phyloP scores from a whole-genome alignment of 129 eudicot genomes.

The Silybum marianum region DNA sequence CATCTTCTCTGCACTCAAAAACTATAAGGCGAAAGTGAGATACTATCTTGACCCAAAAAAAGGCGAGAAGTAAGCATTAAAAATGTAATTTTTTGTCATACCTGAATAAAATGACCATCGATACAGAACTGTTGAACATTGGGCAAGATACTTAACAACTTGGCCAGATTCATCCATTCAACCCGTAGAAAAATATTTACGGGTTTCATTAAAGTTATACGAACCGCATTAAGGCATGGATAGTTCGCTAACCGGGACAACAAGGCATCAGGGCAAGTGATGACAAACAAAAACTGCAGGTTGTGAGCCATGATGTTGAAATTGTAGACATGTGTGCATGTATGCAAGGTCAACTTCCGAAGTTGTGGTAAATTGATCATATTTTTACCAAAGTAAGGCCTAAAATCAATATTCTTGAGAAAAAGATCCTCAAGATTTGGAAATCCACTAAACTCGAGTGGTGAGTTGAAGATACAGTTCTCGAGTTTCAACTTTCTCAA shows the following conservation, averaged over 20 bases:
- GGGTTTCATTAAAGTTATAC: neutral
- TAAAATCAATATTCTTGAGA: neutral
- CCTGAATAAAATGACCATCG: conserved; percentile 15
- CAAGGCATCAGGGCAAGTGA: conserved; percentile 11
- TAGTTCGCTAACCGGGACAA: conserved; percentile 2
- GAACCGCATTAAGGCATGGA: neutral
- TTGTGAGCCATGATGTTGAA: conserved; percentile 17
- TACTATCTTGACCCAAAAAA: neutral
- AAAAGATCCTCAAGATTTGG: neutral
- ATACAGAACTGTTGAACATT: neutral
- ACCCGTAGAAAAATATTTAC: neutral
- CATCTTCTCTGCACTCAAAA: neutral
- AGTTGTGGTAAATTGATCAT: conserved; percentile 18
- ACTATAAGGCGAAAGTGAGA: neutral
- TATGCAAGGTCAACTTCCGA: neutral
- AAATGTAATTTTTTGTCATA: neutral
- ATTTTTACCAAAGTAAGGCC: neutral
- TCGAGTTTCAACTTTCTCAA: neutral
- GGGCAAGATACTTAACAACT: neutral
- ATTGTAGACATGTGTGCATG: neutral
- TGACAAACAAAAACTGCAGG: neutral
- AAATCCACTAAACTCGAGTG: neutral
- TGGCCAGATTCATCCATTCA: neutral
- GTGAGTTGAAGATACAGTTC: conserved; percentile 5
- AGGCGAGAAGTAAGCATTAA: neutral